phyloP scores from a whole-genome alignment of 1,284 basidiomycete species.

The Trichosporon sp. region DNA sequence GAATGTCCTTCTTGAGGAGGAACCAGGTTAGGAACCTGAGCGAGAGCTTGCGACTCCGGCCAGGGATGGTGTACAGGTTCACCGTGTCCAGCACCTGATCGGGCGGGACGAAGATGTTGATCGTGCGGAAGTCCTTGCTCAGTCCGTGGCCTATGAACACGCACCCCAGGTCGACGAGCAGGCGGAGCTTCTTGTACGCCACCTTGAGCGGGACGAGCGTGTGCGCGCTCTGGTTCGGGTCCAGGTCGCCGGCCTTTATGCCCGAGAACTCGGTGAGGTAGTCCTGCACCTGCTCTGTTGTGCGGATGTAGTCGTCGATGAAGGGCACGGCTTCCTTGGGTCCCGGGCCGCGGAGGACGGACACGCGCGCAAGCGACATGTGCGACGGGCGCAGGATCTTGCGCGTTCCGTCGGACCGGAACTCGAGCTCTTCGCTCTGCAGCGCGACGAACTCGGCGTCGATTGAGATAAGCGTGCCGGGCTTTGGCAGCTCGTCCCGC shows the following conservation, averaged over 20 bases:
- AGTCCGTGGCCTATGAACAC: conserved; percentile 97
- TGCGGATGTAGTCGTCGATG: conserved; percentile 97
- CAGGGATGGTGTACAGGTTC: conserved; percentile 79
- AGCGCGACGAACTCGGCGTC: conserved; percentile 97
- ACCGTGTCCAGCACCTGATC: conserved; percentile 96
- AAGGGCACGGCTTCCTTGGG: conserved; percentile 75
- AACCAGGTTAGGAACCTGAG: conserved; percentile 94
- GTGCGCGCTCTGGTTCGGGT: conserved; percentile 72
- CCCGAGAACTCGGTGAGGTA: conserved; percentile 96
- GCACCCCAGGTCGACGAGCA: conserved; percentile 90
- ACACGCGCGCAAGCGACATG: conserved; percentile 88
- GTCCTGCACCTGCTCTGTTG: conserved; percentile 89
- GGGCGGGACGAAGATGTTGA: conserved; percentile 94
- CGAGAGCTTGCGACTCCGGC: conserved; percentile 78
- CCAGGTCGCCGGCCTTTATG: conserved; percentile 87
- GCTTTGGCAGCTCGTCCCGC: conserved; percentile 71
- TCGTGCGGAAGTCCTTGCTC: conserved; percentile 98
- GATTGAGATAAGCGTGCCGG: conserved; percentile 85
- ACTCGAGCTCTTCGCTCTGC: conserved; percentile 95
- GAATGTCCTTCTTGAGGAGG: conserved; percentile 82
- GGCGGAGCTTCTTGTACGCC: conserved; percentile 94
- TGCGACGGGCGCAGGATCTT: conserved; percentile 86
- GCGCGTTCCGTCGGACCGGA: conserved; percentile 88
- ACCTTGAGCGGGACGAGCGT: conserved; percentile 91
- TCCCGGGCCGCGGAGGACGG: conserved; percentile 82